These are phyloP conservation scores for Coprinellus micaceus DNA, from an alignment of 768 basidiomycete genomes.

Conservation along the genomic window DNA sequence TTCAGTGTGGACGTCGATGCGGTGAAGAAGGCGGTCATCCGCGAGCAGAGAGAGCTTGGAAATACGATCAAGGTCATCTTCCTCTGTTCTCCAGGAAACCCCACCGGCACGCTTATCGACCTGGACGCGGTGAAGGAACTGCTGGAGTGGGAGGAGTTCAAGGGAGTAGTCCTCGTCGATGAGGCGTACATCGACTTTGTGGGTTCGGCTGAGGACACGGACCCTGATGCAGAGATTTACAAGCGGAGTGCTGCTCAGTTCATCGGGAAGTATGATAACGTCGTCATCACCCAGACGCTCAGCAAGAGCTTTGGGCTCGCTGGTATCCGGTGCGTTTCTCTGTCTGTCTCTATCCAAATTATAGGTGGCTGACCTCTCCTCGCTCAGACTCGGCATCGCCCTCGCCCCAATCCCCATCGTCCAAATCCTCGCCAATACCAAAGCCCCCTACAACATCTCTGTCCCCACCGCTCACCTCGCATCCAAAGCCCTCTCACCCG, in stretches of 20 bases:
- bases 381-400: slow-evolving; percentile 76
- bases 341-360: not conserved
- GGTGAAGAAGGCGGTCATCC: slow-evolving; percentile 64
- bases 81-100: slow-evolving; percentile 96
- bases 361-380: not conserved
- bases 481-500: slow-evolving; percentile 66
- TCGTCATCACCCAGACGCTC: slow-evolving; percentile 94
- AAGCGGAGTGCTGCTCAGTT: slow-evolving; percentile 28
- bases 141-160: slow-evolving; percentile 77
- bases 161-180: slow-evolving; percentile 90
- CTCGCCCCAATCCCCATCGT: slow-evolving; percentile 87
- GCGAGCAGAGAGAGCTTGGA: slow-evolving; percentile 42
- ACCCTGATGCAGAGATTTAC: slow-evolving; percentile 54
- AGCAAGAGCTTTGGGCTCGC: slow-evolving; percentile 97
- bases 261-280: slow-evolving; percentile 77
- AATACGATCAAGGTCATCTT: slow-evolving; percentile 82
- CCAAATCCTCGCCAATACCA: slow-evolving; percentile 89
- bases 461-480: slow-evolving; percentile 85
- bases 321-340: slow-evolving; percentile 72
- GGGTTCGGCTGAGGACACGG: slow-evolving; percentile 29
- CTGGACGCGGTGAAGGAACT: slow-evolving; percentile 64
- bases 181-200: slow-evolving; percentile 98
- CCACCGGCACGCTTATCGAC: slow-evolving; percentile 84
- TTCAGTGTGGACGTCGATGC: slow-evolving; percentile 76
- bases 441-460: slow-evolving; percentile 97